Evolutionary conservation across 331 rosid genomes (phyloP).

Genomic region (Phaseolus coccineus): DNA sequence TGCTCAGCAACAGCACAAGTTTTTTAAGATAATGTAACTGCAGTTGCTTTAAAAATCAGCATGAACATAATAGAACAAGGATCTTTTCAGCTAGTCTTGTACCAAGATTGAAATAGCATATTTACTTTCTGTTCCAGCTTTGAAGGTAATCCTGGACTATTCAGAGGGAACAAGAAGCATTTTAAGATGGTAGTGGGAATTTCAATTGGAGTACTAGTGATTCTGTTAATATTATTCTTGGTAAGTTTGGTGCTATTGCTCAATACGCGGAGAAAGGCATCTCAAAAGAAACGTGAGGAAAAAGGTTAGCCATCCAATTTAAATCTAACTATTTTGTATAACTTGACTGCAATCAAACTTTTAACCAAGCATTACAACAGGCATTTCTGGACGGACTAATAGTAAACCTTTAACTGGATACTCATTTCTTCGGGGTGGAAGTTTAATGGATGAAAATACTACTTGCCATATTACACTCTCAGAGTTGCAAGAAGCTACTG

Average conservation of each 20-base stretch:
- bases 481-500: constrained; percentile 74
- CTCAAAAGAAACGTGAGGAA: constrained; percentile 46
- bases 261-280: constrained; percentile 50
- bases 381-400: constrained; percentile 60
- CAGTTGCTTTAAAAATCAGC: constrained; percentile 5
- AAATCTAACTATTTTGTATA: not conserved
- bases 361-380: constrained; percentile 54
- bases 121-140: constrained; percentile 53
- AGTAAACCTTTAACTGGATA: constrained; percentile 57
- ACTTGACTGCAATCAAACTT: constrained; percentile 12
- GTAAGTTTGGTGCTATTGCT: constrained; percentile 57
- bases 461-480: constrained; percentile 66
- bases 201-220: constrained; percentile 58
- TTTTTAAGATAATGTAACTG: not conserved
- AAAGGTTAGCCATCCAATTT: constrained; percentile 57
- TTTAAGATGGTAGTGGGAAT: constrained; percentile 62
- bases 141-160: constrained; percentile 59
- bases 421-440: constrained; percentile 57
- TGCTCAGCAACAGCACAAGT: constrained; percentile 15
- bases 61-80: constrained; percentile 25
- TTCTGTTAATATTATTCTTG: constrained; percentile 52
- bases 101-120: constrained; percentile 25
- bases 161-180: constrained; percentile 54
- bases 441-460: constrained; percentile 68
- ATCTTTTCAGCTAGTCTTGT: constrained; percentile 13